These are phyloP conservation scores for Dendrocalamus latiflorus DNA, from an alignment of 202 grass and related monocot genomes.

Conservation along the genomic window DNA sequence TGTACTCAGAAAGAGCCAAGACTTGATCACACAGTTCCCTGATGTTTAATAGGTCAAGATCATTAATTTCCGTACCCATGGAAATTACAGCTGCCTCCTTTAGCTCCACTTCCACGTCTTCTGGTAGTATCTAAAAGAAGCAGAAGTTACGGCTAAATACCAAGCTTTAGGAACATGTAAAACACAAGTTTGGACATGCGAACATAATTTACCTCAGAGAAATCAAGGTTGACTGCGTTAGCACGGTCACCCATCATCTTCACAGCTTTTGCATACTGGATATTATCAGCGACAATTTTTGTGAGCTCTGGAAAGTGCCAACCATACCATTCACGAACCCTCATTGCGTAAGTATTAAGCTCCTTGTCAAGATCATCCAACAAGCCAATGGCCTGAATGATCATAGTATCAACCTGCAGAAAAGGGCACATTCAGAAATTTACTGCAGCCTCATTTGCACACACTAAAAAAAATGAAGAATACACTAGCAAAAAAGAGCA, in stretches of 20 bases:
- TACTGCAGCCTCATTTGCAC: not conserved
- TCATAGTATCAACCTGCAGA: conserved; percentile 89
- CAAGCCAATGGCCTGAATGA: conserved; percentile 90
- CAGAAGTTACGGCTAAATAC: not conserved
- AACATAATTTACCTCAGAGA: conserved; percentile 62
- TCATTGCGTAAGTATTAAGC: conserved; percentile 89
- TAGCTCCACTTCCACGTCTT: conserved; percentile 64
- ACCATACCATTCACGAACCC: conserved; percentile 93
- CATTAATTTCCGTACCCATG: conserved; percentile 97
- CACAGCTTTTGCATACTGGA: conserved; percentile 74
- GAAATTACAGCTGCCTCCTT: conserved; percentile 87
- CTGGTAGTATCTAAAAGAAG: conserved; percentile 57
- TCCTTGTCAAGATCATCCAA: conserved; percentile 95
- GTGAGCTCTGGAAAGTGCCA: conserved; percentile 95
- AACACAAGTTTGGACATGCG: not conserved
- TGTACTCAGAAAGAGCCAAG: conserved; percentile 87
- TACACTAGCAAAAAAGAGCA: not conserved
- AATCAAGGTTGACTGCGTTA: conserved; percentile 76
- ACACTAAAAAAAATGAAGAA: not conserved
- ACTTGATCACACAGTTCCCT: conserved; percentile 88
- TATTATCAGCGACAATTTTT: conserved; percentile 89
- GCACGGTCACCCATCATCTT: conserved; percentile 70
- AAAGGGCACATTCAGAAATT: not conserved
- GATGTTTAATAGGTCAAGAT: conserved; percentile 79
- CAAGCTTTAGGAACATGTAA: not conserved